Base-by-base conservation (phyloP, 805 yeast species). In the Lachancea fermentati region DNA sequence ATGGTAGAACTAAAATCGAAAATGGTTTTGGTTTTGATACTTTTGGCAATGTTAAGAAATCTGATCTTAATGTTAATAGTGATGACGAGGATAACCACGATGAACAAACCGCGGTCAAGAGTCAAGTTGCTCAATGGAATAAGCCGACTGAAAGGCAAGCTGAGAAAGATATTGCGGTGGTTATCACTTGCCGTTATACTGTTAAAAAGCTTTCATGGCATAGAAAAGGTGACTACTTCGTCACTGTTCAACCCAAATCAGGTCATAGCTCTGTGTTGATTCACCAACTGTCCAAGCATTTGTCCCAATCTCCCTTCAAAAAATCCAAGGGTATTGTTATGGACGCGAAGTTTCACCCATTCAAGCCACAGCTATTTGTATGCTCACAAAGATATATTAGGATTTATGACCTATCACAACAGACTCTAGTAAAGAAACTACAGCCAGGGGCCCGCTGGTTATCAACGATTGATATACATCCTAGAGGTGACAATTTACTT, bases 291-390 rank as follows among this genome's bases (percentile, higher is more conserved):
- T 87, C 97, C 3, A 87, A 87, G 65, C 97, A 93, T 67, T 73
- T 83, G 45, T 82, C 97, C 13, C 98, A 93, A 68, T 85, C 96
- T 8, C 98, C 98, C 45, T 93, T 93, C 77, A 75, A 79, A 51
- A 86, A 86, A 64, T 78, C 95, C 26, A 85, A 85, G 68, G 98
- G 98, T 50, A 82, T 91, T 47, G 81, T 89, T 34, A 88, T 88
- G 81, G 95, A 88, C 61, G 97, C 96, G 47, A 84, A 83, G 63
- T 93, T 93, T 79, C 98, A 93, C 65, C 98, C 98, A 22, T 81
- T 85, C 68, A 81, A 85, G 57, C 98, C 98, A 17, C 94, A 86
- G 59, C 72, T 93, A 46, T 85, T 85, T 56, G 97, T 93, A 37
- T 88, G 91, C 53, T 85, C 96, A 8, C 98, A 93, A 69, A 76